Evolutionary conservation across 1,139 yeast genomes (phyloP).

Genomic region (Geotrichum carabidarum): DNA sequence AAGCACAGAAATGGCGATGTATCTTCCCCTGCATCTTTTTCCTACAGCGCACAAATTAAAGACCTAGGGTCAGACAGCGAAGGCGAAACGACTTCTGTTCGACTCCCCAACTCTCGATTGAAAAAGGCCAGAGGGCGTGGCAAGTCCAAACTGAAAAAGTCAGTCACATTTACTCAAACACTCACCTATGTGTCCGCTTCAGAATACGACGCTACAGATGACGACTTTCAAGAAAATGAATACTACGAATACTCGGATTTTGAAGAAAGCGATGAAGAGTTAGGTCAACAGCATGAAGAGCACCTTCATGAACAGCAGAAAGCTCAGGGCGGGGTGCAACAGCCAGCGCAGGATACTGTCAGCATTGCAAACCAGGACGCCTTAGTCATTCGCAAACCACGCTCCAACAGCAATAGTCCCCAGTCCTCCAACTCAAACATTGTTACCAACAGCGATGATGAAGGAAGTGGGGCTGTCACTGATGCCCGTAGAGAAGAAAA

Average conservation of each 20-base stretch:
- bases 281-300: not conserved
- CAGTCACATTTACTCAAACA: slow-evolving; percentile 28
- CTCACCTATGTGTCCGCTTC: slow-evolving; percentile 32
- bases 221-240: slow-evolving; percentile 28
- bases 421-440: slow-evolving; percentile 7
- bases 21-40: slow-evolving; percentile 18
- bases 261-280: slow-evolving; percentile 15
- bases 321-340: not conserved
- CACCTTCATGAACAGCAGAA: not conserved
- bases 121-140: not conserved
- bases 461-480: not conserved
- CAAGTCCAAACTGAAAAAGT: slow-evolving; percentile 15
- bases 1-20: slow-evolving; percentile 87
- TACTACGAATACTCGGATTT: slow-evolving; percentile 23
- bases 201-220: slow-evolving; percentile 27
- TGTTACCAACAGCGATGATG: slow-evolving; percentile 10
- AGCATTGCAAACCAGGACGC: not conserved
- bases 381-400: slow-evolving; percentile 4
- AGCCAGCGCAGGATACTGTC: not conserved
- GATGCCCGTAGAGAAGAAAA: not conserved
- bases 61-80: not conserved
- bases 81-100: not conserved
- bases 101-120: slow-evolving; percentile 1
- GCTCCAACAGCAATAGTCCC: slow-evolving; percentile 9
- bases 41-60: slow-evolving; percentile 6